phyloP scores from a whole-genome alignment of 345 rosid species.

The Trapa bicornis region DNA sequence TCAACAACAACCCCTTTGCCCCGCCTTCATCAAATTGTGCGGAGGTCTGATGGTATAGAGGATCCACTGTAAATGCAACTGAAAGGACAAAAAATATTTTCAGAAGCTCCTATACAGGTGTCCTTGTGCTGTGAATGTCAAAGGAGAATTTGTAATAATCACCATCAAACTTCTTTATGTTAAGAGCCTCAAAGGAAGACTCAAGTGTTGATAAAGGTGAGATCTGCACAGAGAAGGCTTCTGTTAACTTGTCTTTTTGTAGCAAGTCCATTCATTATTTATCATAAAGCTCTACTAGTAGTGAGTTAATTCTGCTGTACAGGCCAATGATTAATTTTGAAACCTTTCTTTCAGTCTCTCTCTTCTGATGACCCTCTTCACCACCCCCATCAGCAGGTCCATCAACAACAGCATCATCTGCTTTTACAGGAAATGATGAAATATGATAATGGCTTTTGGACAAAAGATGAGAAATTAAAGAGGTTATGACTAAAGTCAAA shows the following conservation, averaged over 20 bases:
- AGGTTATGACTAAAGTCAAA: background rate
- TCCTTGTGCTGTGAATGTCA: constrained; percentile 7
- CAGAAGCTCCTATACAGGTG: constrained; percentile 10
- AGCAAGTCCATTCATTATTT: background rate
- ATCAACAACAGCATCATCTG: constrained; percentile 38
- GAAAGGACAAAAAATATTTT: constrained; percentile 11
- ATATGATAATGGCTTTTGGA: background rate
- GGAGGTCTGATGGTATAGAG: constrained; percentile 90
- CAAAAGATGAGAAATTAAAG: background rate
- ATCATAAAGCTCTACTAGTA: background rate
- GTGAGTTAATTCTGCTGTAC: background rate
- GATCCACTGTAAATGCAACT: constrained; percentile 96
- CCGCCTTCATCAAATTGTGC: constrained; percentile 99
- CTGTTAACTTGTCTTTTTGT: constrained; percentile 11
- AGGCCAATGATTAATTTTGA: background rate
- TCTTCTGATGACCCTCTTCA: constrained; percentile 44
- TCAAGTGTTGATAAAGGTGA: constrained; percentile 80
- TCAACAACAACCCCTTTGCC: constrained; percentile 75
- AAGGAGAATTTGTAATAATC: constrained; percentile 13
- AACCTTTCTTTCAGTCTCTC: constrained; percentile 69
- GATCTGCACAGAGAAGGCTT: constrained; percentile 39
- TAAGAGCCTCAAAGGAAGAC: constrained; percentile 73
- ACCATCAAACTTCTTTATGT: constrained; percentile 88
- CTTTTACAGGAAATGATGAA: background rate
- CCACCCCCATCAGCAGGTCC: constrained; percentile 25